These are phyloP conservation scores for Corchorus capsularis DNA, from an alignment of 345 rosid species.

Conservation along the genomic window DNA sequence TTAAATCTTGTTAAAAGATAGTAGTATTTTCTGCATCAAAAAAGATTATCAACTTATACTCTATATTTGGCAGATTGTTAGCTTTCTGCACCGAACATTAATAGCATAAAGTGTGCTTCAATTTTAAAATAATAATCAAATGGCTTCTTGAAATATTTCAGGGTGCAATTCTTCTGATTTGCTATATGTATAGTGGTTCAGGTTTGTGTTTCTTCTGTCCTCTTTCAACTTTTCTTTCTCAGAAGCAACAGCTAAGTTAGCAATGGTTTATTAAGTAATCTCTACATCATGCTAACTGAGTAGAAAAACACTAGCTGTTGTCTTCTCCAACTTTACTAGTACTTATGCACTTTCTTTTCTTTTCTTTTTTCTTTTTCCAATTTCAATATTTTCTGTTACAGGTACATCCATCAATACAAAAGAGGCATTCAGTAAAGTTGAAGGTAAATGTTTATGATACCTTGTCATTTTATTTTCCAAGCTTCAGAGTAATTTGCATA, in stretches of 20 bases:
- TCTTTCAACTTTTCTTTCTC: constrained; percentile 4
- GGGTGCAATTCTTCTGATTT: constrained; percentile 63
- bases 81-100: background rate
- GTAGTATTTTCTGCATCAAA: background rate
- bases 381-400: constrained; percentile 20
- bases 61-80: background rate
- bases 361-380: background rate
- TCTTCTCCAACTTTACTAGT: background rate
- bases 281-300: constrained; percentile 5
- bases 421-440: constrained; percentile 44
- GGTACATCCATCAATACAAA: constrained; percentile 41
- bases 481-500: background rate
- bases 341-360: background rate
- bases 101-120: background rate
- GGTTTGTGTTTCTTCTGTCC: constrained; percentile 42
- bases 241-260: background rate
- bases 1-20: background rate
- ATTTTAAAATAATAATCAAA: constrained; percentile 16
- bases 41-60: background rate
- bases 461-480: constrained; percentile 8
- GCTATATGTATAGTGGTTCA: constrained; percentile 56
- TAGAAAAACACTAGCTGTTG: background rate
- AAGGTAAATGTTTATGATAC: constrained; percentile 40
- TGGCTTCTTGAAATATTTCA: constrained; percentile 36
- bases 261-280: background rate